Evolutionary conservation across 306 rosid species (phyloP), one percentile per base, ranked within the genome.

Genomic region (Trifolium fragiferum): DNA sequence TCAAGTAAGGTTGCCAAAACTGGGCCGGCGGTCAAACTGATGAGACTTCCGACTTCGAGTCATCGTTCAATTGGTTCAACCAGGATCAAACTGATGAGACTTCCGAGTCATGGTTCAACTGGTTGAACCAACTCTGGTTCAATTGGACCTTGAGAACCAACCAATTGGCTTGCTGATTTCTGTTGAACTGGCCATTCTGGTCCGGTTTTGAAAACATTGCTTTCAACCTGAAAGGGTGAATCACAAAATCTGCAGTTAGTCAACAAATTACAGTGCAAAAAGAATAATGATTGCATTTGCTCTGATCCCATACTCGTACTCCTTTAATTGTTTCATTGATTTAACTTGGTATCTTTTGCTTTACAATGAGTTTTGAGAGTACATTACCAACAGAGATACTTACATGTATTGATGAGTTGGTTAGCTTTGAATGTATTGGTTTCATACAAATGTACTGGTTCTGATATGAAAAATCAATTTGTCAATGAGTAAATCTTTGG

Each of bases 401-500:
- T 15, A 16, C 72, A 6, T 58, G 18, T 25, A 62, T 68, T 18
- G 43, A 20, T 51, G n/a, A 35, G 66, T 41, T 72, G 55, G 59
- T 54, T 19, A 15, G 44, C 23, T 64, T 11, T 49, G 65, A 63
- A 69, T 50, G 8, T 68, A 19, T 7, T 49, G 19, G 27, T n/a
- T 62, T 35, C 55, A 70, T 51, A 35, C 27, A 40, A 66, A 66
- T 73, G 27, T 23, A 15, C 25, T 54, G 59, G 32, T 72, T 83
- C 23, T 62, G 37, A 55, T 57, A 21, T 64, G 25, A 43, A 20
- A 18, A 55, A 60, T 59, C 69, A 53, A 43, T 54, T 60, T 38
- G n/a, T 47, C 1, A 49, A 25, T 66, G 21, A 55, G 44, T 37
- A 35, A 5, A 60, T 72, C 37, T 49, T 55, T 74, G 72, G 46